Evolutionary conservation across 306 rosid genomes (phyloP), one percentile per base, ranked within the genome.

Genomic region (Trifolium dubium): DNA sequence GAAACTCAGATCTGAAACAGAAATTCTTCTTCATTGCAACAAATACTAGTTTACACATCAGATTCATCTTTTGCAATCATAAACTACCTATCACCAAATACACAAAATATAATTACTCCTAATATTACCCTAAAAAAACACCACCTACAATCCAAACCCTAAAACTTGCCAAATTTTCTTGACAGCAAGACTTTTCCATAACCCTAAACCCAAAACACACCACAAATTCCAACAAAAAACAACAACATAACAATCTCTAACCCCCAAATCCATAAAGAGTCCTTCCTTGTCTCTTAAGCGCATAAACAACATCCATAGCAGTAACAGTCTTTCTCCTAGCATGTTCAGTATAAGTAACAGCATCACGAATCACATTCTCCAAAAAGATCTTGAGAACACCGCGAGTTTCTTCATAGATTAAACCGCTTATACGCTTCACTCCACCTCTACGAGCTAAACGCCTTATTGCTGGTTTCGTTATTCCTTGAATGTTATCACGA

Each of bases 211-310:
- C 3, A 6, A 6, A 14, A 49, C 3, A 3, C 5, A 10, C 31
- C 8, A 29, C 6, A 14, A 53, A 18, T 19, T 56, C 13, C 13
- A 32, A 13, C 40, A 12, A 14, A 18, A 62, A 35, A 1, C 3
- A 2, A 4, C n/a, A 37, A 3, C 34, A n/a, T 12, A 17, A 5
- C 14, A 5, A 60, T 14, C 43, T 44, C 50, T 87, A 89, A 75
- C 95, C 92, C 62, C 95, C 95, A 55, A 89, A 89, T 7, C 93
- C 93, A 4, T 86, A 88, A n/a, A 88, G 85, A 10, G 93, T 88
- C 79, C 90, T 86, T 11, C 93, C 93, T 35, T 88, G 90, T 76
- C 93, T 86, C 90, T 88, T 88, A 5, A 88, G 68, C 0, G 90
- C 93, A 29, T 88, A 88, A 0, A 88, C 93, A 0, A 88, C 93